A percentile compares a stretch with the other conserved stretches of the same genome.
Evolutionary conservation across 345 rosid species (phyloP).

Genomic region (Citrus unshiu): DNA sequence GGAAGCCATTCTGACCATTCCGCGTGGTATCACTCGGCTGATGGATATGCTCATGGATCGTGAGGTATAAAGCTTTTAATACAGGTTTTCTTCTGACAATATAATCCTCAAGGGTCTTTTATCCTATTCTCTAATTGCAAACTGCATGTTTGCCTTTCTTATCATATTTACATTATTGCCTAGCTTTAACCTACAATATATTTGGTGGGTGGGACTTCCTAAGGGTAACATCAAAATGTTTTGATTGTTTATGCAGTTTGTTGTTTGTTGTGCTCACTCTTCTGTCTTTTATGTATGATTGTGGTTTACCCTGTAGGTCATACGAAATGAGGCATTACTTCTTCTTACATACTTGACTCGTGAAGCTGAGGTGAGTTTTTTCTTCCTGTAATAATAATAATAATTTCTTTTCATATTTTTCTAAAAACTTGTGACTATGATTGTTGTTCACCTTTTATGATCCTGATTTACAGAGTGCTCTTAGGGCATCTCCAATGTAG

Average conservation of each 20-base stretch:
- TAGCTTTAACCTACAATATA: background rate
- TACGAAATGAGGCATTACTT: constrained; percentile 88
- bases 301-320: constrained; percentile 57
- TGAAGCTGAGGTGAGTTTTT: constrained; percentile 78
- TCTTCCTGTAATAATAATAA: background rate
- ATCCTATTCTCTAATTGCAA: background rate
- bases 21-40: constrained; percentile 94
- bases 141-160: background rate
- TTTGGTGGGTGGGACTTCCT: background rate
- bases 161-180: background rate
- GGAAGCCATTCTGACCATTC: constrained; percentile 96
- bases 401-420: background rate
- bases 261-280: background rate
- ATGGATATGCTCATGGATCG: constrained; percentile 99
- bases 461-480: background rate
- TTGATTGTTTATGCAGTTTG: background rate
- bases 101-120: background rate
- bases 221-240: background rate
- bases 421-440: background rate
- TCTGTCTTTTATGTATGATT: constrained; percentile 5
- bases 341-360: constrained; percentile 95
- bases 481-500: background rate
- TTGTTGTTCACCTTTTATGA: background rate
- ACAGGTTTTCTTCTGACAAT: constrained; percentile 2
- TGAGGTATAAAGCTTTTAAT: constrained; percentile 55